phyloP scores from a whole-genome alignment of 345 rosid genomes.

The Raphanus sativus region DNA sequence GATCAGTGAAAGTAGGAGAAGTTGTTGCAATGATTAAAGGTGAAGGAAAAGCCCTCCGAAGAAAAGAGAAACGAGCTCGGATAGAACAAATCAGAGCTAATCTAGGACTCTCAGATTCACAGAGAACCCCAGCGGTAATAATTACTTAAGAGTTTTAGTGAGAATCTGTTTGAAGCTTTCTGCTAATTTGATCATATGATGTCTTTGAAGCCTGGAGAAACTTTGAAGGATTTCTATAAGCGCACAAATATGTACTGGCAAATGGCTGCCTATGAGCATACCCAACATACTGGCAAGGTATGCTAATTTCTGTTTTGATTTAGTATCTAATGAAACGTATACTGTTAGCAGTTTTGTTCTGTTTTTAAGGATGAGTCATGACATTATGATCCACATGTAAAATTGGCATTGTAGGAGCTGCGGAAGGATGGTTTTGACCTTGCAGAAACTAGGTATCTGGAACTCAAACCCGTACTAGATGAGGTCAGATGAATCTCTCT shows the following conservation, averaged over 20 bases:
- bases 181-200: conserved; percentile 22
- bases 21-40: conserved; percentile 92
- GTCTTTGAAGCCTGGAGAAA: conserved; percentile 80
- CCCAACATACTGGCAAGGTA: conserved; percentile 98
- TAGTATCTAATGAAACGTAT: not conserved
- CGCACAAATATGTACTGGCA: conserved; percentile 97
- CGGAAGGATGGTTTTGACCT: conserved; percentile 97
- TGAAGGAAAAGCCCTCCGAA: conserved; percentile 62
- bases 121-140: conserved; percentile 85
- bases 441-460: conserved; percentile 77
- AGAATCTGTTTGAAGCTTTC: conserved; percentile 8
- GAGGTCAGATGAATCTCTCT: conserved; percentile 53
- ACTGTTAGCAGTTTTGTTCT: not conserved
- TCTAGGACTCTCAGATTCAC: conserved; percentile 94
- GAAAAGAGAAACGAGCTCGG: conserved; percentile 92
- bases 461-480: conserved; percentile 89
- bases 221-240: conserved; percentile 85
- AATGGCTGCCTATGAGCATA: conserved; percentile 98
- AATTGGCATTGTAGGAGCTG: conserved; percentile 63
- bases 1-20: conserved; percentile 65
- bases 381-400: conserved; percentile 6
- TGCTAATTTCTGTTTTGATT: conserved; percentile 9
- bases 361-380: conserved; percentile 9
- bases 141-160: not conserved
- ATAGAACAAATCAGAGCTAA: conserved; percentile 93